phyloP scores from a whole-genome alignment of 257 asterid genomes.

The Ilex asprella region DNA sequence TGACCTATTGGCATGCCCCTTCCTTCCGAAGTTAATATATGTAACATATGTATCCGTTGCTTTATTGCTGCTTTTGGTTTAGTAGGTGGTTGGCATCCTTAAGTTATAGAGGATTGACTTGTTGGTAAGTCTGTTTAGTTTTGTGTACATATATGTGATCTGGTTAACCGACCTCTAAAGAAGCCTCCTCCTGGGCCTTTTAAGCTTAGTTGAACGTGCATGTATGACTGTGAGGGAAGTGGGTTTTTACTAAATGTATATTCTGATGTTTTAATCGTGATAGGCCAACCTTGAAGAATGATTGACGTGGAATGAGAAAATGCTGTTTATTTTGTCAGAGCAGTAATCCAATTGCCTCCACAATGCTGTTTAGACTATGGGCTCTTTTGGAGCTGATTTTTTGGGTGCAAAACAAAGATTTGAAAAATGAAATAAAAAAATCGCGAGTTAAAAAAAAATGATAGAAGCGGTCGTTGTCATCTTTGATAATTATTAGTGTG shows the following conservation, averaged over 20 bases:
- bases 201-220: constrained; percentile 17
- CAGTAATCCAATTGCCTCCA: no score
- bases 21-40: constrained; percentile 2
- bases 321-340: no score
- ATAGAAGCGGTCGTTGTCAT: no score
- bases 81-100: not conserved
- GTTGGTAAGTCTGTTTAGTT: constrained; percentile 15
- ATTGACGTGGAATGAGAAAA: no score
- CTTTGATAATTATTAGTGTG: no score
- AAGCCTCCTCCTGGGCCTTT: constrained; percentile 11
- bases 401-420: no score
- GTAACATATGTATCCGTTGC: constrained; percentile 17
- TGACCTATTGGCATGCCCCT: not conserved
- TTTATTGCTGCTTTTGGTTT: constrained; percentile 7
- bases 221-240: constrained; percentile 11
- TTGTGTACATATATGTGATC: constrained; percentile 36
- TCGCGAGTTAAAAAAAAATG: no score
- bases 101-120: constrained; percentile 8
- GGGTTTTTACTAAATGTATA: constrained; percentile 24
- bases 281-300: no score
- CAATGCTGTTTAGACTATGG: no score
- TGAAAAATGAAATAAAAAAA: no score
- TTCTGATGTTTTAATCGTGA: constrained; percentile 2
- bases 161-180: constrained; percentile 19
- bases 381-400: no score